phyloP scores from a whole-genome alignment of 768 basidiomycete genomes.

The Pisolithus albus region DNA sequence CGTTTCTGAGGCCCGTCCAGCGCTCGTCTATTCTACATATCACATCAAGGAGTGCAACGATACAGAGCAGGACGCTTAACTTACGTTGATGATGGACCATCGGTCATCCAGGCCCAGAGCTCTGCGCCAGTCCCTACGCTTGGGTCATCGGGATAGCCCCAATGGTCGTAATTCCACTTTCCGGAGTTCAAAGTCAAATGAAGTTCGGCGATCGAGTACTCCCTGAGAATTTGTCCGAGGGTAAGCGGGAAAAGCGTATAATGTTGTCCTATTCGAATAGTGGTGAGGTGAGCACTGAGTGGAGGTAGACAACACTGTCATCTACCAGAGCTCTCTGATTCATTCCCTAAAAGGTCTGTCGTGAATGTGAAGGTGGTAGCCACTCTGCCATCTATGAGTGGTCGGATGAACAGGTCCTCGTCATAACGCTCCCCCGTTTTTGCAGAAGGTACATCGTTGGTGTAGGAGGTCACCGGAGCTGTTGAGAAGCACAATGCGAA shows the following conservation, averaged over 20 bases:
- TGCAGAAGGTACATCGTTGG: neutral
- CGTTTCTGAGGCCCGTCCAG: slow-evolving; percentile 83
- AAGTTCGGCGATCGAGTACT: slow-evolving; percentile 81
- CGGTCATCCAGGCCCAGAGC: slow-evolving; percentile 89
- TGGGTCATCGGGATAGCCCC: slow-evolving; percentile 74
- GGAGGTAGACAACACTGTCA: too few species aligned
- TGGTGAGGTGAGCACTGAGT: neutral
- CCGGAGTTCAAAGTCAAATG: slow-evolving; percentile 89
- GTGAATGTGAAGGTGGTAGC: slow-evolving; percentile 75
- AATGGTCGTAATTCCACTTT: slow-evolving; percentile 80
- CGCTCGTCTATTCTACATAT: slow-evolving; percentile 57
- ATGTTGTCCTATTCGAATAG: slow-evolving; percentile 57
- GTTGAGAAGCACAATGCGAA: slow-evolving; percentile 9
- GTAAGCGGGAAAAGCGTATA: slow-evolving; percentile 82
- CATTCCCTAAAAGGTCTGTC: slow-evolving; percentile 47
- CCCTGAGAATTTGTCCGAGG: slow-evolving; percentile 78
- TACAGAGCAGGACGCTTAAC: slow-evolving; percentile 12
- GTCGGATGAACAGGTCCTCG: slow-evolving; percentile 48
- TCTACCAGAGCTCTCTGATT: slow-evolving; percentile 35
- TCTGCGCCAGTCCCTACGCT: slow-evolving; percentile 84
- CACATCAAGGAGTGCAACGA: slow-evolving; percentile 1
- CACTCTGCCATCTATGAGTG: slow-evolving; percentile 79
- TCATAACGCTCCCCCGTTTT: slow-evolving; percentile 29
- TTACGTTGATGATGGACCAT: slow-evolving; percentile 46
- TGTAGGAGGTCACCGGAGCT: slow-evolving; percentile 1